A percentile compares a stretch with the other conserved stretches of the same genome.
phyloP scores from a whole-genome alignment of 1,284 basidiomycete species.

The Termitomyces sp. region DNA sequence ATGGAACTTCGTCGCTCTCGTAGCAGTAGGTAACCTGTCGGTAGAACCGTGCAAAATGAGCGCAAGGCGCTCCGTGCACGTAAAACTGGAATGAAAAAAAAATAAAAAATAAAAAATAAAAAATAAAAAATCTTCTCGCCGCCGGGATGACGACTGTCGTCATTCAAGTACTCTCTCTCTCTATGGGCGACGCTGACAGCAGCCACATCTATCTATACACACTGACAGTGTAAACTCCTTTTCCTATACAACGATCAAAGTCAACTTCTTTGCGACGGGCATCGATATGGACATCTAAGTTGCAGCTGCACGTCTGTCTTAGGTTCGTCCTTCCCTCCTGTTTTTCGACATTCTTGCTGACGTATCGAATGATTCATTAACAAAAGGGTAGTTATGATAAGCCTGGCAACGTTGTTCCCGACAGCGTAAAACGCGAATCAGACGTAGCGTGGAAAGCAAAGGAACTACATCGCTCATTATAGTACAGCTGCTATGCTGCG shows the following conservation, averaged over 20 bases:
- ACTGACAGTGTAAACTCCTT: slow-evolving; percentile 45
- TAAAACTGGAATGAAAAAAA: too few relatives aligned
- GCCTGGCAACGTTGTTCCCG: slow-evolving; percentile 40
- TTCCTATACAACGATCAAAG: slow-evolving; percentile 38
- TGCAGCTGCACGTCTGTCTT: slow-evolving; percentile 40
- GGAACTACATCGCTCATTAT: slow-evolving; percentile 40
- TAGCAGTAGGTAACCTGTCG: too few relatives aligned
- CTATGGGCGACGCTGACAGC: neutral
- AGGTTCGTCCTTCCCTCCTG: slow-evolving; percentile 22
- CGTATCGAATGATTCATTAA: slow-evolving; percentile 23
- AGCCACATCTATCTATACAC: slow-evolving; percentile 14
- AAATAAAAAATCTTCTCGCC: too few relatives aligned
- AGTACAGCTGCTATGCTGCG: slow-evolving; percentile 62
- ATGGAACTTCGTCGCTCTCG: too few relatives aligned
- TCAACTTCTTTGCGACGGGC: slow-evolving; percentile 46
- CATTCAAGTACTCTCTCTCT: slow-evolving; percentile 32
- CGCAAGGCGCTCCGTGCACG: too few relatives aligned
- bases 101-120: too few relatives aligned
- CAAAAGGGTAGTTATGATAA: slow-evolving; percentile 37
- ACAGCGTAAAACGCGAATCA: slow-evolving; percentile 37
- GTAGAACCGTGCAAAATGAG: too few relatives aligned
- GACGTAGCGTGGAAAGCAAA: slow-evolving; percentile 42
- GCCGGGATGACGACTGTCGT: too few relatives aligned
- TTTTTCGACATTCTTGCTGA: neutral
- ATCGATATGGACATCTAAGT: slow-evolving; percentile 48